Percentiles rank a stretch among this genome's conserved stretches.
These are phyloP conservation scores for Coelastrella sp. DNA, from an alignment of 139 green algal genomes.

Conservation along the genomic window DNA sequence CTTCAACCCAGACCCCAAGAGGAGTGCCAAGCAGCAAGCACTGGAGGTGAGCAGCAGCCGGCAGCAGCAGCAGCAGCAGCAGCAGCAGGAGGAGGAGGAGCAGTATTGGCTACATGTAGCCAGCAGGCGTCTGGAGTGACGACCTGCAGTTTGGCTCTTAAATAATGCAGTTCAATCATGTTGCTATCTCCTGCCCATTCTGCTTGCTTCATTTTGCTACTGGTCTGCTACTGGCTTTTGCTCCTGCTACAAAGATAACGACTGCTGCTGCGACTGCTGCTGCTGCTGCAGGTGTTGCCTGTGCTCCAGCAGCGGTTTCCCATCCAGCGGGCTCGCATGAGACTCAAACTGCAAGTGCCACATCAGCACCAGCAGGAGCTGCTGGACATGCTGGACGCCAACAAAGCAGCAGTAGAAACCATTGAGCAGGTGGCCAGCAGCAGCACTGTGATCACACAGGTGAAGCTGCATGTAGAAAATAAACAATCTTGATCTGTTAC, in stretches of 20 bases:
- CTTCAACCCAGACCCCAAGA: constrained; percentile 94
- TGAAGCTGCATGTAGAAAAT: background rate
- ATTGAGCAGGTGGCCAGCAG: background rate
- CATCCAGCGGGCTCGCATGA: constrained; percentile 95
- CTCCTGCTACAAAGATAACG: background rate
- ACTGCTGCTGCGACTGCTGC: background rate
- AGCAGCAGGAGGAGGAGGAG: too few species aligned
- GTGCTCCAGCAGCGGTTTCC: constrained; percentile 84
- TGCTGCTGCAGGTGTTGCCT: constrained; percentile 71
- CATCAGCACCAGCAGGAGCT: constrained; percentile 36
- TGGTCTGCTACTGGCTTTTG: background rate
- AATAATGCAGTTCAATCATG: too few species aligned
- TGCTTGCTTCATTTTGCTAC: constrained; percentile 7
- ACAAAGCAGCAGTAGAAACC: constrained; percentile 8
- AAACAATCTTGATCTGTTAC: background rate
- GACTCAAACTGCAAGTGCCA: constrained; percentile 65
- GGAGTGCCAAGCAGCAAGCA: constrained; percentile 95
- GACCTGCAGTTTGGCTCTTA: too few species aligned
- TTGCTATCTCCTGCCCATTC: background rate
- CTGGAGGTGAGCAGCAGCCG: constrained; percentile 70
- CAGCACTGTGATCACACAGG: constrained; percentile 22
- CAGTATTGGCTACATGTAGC: too few species aligned
- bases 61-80: too few species aligned
- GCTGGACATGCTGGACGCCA: constrained; percentile 25
- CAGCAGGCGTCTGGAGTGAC: too few species aligned